Evolutionary conservation across 129 eudicot genomes (phyloP), one percentile per base, ranked within the genome.

Genomic region (Arctium lappa): DNA sequence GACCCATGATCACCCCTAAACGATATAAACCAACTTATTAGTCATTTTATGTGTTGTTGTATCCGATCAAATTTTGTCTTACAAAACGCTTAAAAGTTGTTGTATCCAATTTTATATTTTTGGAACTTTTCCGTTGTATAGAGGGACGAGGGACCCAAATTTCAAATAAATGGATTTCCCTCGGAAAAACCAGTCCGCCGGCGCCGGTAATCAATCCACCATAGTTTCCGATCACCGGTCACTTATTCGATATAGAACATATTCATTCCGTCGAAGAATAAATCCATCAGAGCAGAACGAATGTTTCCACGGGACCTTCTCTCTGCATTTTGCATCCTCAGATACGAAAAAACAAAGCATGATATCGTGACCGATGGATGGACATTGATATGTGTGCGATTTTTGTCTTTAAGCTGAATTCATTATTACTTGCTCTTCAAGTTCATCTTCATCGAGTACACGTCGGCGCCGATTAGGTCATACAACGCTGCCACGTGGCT

Each of bases 401-500:
- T n/a, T 82, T 66, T 82, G 85, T 75, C 86, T 6, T 76, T 69
- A 62, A 82, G 69, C 80, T 76, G 30, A 74, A 46, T 34, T 68
- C 40, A 32, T 74, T 66, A 63, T 32, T 1, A 39, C 65, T 37
- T 22, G 33, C 48, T 63, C 27, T 10, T 73, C 16, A 11, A 10
- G 38, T 34, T 82, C 86, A 69, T 68, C 80, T 69, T 82, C 86
- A 74, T 82, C 69, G 79, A 62, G 8, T 74, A 40, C 74, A 65
- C 69, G 76, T 69, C 42, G 81, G 86, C 81, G 44, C 72, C 85
- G 40, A 81, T 74, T 75, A 46, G 68, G 48, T 12, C 65, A 82
- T 22, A 50, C 27, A 3, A 15, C 50, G n/a, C 8, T 40, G 74
- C 87, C 93, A 89, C 93, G 93, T 87, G 93, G 83, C 86, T 36